Evolutionary conservation across 2,329 filamentous ascomycete species (phyloP).

Genomic region (Podosphaera xanthii): DNA sequence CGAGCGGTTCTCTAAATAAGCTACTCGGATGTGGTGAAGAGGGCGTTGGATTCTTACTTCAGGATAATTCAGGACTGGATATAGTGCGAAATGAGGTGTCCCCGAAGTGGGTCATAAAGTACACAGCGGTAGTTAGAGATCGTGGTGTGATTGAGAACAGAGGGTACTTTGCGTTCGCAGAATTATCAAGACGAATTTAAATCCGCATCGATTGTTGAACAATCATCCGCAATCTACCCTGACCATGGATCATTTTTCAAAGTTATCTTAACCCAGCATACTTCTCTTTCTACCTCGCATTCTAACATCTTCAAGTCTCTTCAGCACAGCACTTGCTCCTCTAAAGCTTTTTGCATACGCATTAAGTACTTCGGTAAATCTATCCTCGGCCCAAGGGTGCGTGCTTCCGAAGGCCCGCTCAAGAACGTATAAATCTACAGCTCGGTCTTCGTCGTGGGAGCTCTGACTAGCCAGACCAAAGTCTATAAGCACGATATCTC

Average conservation of each 20-base stretch:
- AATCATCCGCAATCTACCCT: too few relatives aligned
- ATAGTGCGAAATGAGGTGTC: constrained; percentile 56
- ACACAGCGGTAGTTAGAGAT: constrained; percentile 84
- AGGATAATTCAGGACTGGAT: constrained; percentile 19
- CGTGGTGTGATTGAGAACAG: constrained; percentile 95
- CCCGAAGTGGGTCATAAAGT: constrained; percentile 91
- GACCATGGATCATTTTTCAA: too few relatives aligned
- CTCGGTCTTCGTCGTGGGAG: constrained; percentile 70
- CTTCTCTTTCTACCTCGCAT: constrained; percentile 89
- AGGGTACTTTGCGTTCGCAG: constrained; percentile 63
- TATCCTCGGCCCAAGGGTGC: constrained; percentile 60
- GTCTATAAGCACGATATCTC: constrained; percentile 77
- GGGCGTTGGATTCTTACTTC: constrained; percentile 54
- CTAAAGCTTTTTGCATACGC: constrained; percentile 57
- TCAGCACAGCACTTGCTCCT: constrained; percentile 51
- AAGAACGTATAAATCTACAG: constrained; percentile 87
- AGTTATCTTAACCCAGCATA: constrained; percentile 52
- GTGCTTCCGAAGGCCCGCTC: constrained; percentile 89
- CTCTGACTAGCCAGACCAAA: constrained; percentile 75
- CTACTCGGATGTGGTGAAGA: constrained; percentile 49
- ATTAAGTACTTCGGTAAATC: constrained; percentile 51
- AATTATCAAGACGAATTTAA: too few relatives aligned
- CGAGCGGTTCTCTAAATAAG: constrained; percentile 62
- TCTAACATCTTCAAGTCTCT: constrained; percentile 72
- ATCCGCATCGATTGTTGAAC: too few relatives aligned